These are phyloP conservation scores for Solanum pimpinellifolium DNA, from an alignment of 257 asterid species.

Conservation along the genomic window DNA sequence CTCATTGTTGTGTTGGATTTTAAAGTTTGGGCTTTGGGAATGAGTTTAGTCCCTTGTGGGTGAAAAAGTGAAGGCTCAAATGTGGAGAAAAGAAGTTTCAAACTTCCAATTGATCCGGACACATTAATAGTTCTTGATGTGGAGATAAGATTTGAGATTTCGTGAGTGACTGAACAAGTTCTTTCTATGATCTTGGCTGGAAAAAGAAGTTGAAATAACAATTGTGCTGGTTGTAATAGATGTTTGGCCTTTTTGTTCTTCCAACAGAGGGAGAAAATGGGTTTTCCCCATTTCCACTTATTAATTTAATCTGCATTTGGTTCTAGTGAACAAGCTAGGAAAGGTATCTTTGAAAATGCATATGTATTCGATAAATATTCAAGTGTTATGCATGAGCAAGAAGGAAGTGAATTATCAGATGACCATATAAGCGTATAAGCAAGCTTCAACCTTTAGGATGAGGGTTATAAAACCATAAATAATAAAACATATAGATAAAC, in stretches of 20 bases:
- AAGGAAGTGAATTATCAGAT: neutral
- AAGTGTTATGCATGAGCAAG: neutral
- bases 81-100: neutral
- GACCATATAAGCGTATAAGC: neutral
- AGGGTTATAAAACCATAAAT: neutral
- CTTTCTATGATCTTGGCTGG: neutral
- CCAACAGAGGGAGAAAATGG: neutral
- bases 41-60: neutral
- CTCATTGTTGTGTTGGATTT: neutral
- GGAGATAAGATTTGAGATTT: neutral
- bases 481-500: neutral
- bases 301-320: neutral
- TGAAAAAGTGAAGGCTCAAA: neutral
- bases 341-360: neutral
- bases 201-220: neutral
- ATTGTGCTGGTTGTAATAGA: neutral
- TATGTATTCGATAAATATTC: neutral
- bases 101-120: neutral
- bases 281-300: neutral
- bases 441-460: neutral
- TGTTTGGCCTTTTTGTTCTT: neutral
- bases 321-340: neutral
- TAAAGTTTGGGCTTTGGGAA: neutral
- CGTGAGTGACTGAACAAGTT: neutral
- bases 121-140: neutral